phyloP scores from a whole-genome alignment of 306 rosid genomes.

The Prunus armeniaca region DNA sequence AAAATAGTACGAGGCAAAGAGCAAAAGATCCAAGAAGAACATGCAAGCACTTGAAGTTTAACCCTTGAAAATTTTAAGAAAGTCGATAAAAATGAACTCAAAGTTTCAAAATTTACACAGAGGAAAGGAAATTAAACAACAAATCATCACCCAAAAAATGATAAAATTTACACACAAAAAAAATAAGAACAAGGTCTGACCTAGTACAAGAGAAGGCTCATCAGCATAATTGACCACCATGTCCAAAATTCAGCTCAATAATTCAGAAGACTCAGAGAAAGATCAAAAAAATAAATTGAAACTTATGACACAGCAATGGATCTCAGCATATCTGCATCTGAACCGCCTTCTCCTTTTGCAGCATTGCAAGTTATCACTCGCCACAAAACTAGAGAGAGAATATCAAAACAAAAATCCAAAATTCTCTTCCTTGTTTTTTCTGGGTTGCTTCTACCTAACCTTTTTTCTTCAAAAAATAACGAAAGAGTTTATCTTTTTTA shows the following conservation, averaged over 20 bases:
- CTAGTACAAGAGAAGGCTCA: conserved; percentile 4
- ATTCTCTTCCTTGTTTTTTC: not conserved
- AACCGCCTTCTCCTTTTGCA: not conserved
- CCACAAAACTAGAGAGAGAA: conserved; percentile 19
- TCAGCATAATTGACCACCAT: not conserved
- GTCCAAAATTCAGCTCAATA: conserved; percentile 13
- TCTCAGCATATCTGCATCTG: conserved; percentile 12
- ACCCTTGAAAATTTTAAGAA: not conserved
- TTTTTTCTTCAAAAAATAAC: not conserved
- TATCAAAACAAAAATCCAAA: not conserved
- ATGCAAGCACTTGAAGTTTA: not conserved
- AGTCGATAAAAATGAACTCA: not conserved
- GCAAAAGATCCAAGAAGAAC: not conserved
- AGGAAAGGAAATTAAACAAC: not conserved
- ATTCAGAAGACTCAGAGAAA: not conserved
- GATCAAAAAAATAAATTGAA: not conserved
- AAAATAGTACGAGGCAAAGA: not conserved
- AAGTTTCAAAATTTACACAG: not conserved
- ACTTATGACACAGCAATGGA: conserved; percentile 14
- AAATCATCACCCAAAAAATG: not conserved
- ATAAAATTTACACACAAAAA: not conserved
- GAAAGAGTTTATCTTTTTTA: too few species aligned
- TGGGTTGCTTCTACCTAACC: conserved; percentile 4
- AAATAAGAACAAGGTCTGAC: not conserved
- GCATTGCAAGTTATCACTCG: conserved; percentile 23